These are phyloP conservation scores for Fusarium gaditjirri DNA, from an alignment of 2,329 filamentous ascomycete genomes.

Conservation along the genomic window DNA sequence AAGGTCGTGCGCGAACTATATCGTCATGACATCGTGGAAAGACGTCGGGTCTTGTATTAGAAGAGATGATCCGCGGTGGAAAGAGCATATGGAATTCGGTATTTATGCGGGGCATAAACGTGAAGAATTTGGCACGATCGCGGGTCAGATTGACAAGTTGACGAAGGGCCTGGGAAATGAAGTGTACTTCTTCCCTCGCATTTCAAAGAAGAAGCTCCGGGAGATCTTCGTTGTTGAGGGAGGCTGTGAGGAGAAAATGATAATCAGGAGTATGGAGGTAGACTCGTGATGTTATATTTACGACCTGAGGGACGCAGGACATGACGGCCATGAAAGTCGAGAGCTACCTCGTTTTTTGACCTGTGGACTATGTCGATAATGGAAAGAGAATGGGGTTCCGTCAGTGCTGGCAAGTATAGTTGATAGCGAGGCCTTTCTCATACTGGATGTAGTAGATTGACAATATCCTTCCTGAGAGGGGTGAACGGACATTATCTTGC, in stretches of 20 bases:
- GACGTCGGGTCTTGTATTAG: background rate
- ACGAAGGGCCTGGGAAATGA: rapidly evolving
- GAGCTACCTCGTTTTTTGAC: no score
- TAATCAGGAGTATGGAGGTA: background rate
- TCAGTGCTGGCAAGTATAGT: no score
- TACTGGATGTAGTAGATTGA: no score
- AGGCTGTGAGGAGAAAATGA: background rate
- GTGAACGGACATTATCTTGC: no score
- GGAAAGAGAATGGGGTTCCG: no score
- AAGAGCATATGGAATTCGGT: background rate
- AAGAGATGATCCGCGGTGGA: background rate
- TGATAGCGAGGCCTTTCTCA: no score
- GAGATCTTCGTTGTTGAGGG: background rate
- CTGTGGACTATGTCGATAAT: no score
- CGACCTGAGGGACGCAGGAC: no score
- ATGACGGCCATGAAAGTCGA: no score
- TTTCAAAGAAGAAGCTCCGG: background rate
- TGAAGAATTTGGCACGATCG: background rate
- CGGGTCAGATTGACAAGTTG: background rate
- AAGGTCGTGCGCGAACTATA: background rate
- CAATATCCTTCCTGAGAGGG: no score
- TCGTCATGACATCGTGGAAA: background rate
- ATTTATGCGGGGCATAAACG: background rate
- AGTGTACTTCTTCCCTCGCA: background rate
- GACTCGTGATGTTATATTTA: background rate